Conservation (phyloP, 306 rosid genomes). For the Acacia melanoxylon region DNA sequence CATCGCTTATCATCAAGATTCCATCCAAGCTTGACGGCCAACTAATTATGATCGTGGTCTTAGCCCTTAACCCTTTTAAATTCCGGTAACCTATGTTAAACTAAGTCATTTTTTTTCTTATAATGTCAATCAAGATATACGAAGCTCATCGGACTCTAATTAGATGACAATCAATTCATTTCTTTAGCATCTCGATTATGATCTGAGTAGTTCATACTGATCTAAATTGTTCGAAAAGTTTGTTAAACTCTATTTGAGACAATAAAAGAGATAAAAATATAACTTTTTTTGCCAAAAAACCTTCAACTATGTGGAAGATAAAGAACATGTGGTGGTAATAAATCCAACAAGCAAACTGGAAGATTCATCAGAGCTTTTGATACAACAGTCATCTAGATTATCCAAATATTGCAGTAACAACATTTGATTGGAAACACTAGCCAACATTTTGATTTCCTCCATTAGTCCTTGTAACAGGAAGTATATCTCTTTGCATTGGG, state of each 20-base stretch:
- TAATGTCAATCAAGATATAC: background rate
- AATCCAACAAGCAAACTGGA: background rate
- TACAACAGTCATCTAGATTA: background rate
- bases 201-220: background rate
- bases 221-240: too few species aligned
- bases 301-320: too few species aligned
- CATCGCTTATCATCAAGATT: too few species aligned
- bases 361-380: background rate
- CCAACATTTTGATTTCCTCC: constrained; percentile 47
- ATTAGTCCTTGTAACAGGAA: constrained; percentile 43
- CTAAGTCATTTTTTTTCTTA: background rate
- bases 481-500: constrained; percentile 48
- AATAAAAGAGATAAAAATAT: too few species aligned
- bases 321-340: background rate
- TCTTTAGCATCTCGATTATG: background rate
- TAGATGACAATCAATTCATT: background rate
- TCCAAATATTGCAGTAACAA: constrained; percentile 28
- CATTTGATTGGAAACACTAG: constrained; percentile 15
- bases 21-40: too few species aligned
- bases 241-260: too few species aligned
- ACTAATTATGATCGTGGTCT: too few species aligned
- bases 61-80: too few species aligned
- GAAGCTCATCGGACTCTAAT: background rate
- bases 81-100: background rate
- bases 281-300: too few species aligned